These are phyloP conservation scores for Mesembryanthemum crystallinum DNA, from an alignment of 148 eudicot species.

Conservation along the genomic window DNA sequence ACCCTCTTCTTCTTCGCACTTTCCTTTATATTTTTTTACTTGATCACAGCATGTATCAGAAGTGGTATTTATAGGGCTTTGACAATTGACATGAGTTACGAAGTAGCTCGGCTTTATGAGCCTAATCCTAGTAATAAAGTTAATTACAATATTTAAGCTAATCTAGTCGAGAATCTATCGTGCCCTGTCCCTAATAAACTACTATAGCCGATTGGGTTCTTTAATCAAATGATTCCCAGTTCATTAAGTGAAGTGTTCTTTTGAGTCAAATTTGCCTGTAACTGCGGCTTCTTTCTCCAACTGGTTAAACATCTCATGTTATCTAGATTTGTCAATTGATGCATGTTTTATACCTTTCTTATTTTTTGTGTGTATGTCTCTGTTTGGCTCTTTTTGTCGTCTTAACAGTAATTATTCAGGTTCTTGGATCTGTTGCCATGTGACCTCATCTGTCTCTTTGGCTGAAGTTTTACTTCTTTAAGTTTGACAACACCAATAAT, in stretches of 20 bases:
- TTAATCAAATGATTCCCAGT: constrained; percentile 11
- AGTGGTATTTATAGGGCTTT: constrained; percentile 14
- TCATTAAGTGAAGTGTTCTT: not conserved
- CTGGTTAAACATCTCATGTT: constrained; percentile 22
- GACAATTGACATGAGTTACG: not conserved
- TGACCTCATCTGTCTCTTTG: constrained; percentile 7
- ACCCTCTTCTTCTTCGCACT: not conserved
- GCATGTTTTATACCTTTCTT: not conserved
- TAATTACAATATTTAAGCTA: not conserved
- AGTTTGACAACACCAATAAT: constrained; percentile 1
- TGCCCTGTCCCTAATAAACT: too few relatives aligned
- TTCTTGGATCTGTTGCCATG: constrained; percentile 23
- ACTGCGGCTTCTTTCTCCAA: constrained; percentile 13
- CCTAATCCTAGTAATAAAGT: not conserved
- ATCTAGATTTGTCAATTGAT: constrained; percentile 9
- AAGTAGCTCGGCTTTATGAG: not conserved
- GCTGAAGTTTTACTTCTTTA: not conserved
- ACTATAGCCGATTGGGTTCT: not conserved
- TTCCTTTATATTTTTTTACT: not conserved
- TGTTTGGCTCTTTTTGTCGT: not conserved
- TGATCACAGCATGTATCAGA: not conserved
- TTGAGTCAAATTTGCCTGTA: constrained; percentile 18
- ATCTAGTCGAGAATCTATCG: not conserved
- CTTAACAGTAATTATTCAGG: not conserved
- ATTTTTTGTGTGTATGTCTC: not conserved